Evolutionary conservation across 2,329 filamentous ascomycete species (phyloP), one percentile per base, ranked within the genome.

Genomic region (Xylariaceae sp.): DNA sequence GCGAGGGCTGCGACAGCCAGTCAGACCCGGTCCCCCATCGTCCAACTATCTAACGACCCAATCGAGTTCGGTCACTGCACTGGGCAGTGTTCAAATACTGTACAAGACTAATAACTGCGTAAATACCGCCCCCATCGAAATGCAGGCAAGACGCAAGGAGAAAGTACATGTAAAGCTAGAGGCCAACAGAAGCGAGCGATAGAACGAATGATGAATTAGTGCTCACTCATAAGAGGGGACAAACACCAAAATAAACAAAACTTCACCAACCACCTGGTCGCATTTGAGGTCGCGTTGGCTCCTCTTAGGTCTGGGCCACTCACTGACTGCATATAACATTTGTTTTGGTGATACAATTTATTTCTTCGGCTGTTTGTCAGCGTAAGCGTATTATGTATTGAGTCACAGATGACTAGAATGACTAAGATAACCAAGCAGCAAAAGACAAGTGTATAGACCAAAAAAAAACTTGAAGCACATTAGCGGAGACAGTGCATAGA

Each of bases 231-330:
- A 18, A 18, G 33, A 20, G 11, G 26, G 10, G 4, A 20, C 15
- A 15, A 37, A 26, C n/a, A n/a, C n/a, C n/a, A n/a, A n/a, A 24
- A 16, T 27, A 23, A 15, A 8, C 18, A n/a, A 23, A 6, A 10
- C 13, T 24, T n/a, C 6, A 18, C 41, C 50, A 48, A 33, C 52
- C 48, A 48, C 53, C 37, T 11, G 58, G 55, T 46, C 55, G 55
- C 55, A 55, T 55, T 33, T 42, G 43, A 55, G 55, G 55, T 55
- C 55, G 48, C 52, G 51, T 52, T 43, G 15, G 18, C 50, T 54
- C 54, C 50, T 50, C 55, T 54, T 47, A 48, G 44, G 44, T 42
- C 53, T 20, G 40, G 49, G 50, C 47, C 32, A 29, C 55, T 50
- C 42, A 54, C 54, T 46, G 50, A 32, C 33, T 20, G 41, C 47